Percentiles rank a stretch among this genome's conserved stretches.
These are phyloP conservation scores for Gryganskiella cystojenkinii DNA, from an alignment of 192 early-diverging fungal species.

Conservation along the genomic window DNA sequence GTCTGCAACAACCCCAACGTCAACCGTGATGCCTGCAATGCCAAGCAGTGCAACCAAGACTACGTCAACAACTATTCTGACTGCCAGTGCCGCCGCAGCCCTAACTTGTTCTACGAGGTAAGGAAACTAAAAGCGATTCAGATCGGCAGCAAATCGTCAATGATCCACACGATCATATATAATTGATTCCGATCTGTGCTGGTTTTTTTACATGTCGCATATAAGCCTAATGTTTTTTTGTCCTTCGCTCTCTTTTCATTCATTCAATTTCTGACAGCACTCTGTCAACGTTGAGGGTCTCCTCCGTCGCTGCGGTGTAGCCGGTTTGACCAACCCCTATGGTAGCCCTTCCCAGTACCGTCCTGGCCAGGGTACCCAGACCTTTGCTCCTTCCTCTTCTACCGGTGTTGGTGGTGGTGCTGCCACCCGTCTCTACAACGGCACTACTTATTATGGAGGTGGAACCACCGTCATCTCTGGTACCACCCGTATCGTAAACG, in stretches of 20 bases:
- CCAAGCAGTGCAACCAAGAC: conserved; percentile 9
- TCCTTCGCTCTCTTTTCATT: background rate
- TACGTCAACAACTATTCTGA: conserved; percentile 5
- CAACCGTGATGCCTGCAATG: background rate
- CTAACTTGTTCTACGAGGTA: conserved; percentile 5
- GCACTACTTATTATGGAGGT: conserved; percentile 9
- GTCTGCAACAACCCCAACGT: conserved; percentile 12
- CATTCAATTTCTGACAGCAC: background rate
- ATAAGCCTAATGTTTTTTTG: no score
- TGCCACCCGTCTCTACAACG: background rate
- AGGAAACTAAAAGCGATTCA: no score
- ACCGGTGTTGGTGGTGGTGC: background rate
- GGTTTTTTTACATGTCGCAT: no score
- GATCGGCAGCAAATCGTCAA: no score
- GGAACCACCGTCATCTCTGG: background rate
- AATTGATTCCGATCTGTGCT: no score
- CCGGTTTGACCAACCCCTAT: conserved; percentile 9
- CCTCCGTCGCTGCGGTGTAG: conserved; percentile 10
- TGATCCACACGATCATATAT: no score
- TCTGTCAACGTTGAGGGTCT: conserved; percentile 20
- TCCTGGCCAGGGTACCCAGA: conserved; percentile 21
- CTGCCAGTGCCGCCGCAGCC: conserved; percentile 4
- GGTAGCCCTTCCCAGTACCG: conserved; percentile 8
- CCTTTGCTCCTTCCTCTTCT: conserved; percentile 1
- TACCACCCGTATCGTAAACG: conserved; percentile 1